A percentile compares a stretch with the other conserved stretches of the same genome.
These are phyloP conservation scores for Tieghemiomyces parasiticus DNA, from an alignment of 192 early-diverging fungal species.

Conservation along the genomic window DNA sequence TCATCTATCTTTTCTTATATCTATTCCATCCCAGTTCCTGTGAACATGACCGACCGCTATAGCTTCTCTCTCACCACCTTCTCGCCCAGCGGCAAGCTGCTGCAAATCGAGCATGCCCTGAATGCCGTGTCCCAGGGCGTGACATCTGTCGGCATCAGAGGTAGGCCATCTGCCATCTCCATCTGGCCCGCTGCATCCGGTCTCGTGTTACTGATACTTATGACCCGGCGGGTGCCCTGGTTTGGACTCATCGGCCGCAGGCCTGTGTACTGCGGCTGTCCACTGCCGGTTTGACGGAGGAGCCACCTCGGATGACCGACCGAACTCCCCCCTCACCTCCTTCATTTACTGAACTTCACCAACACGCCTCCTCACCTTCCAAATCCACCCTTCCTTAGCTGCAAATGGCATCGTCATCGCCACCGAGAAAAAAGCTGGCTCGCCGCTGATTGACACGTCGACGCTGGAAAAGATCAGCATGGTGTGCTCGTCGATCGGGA, in stretches of 20 bases:
- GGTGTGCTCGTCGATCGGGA: conserved; percentile 87
- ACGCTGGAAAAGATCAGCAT: conserved; percentile 82
- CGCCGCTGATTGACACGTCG: conserved; percentile 83
- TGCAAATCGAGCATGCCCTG: conserved; percentile 97
- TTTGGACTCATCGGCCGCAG: too few species aligned
- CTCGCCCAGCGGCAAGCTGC: conserved; percentile 96
- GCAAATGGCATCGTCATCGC: conserved; percentile 96
- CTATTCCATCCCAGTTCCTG: neutral
- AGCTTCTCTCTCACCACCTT: conserved; percentile 99
- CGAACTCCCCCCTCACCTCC: too few species aligned
- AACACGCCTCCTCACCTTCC: conserved; percentile 10
- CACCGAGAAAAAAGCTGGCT: conserved; percentile 90
- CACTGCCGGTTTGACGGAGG: too few species aligned
- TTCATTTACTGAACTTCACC: too few species aligned
- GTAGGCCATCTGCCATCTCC: conserved; percentile 24
- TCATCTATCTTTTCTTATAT: neutral
- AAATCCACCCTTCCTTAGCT: conserved; percentile 31
- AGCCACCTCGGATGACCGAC: too few species aligned
- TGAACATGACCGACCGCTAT: conserved; percentile 49
- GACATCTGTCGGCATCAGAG: conserved; percentile 90
- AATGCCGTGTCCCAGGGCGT: conserved; percentile 80
- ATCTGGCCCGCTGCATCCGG: too few species aligned
- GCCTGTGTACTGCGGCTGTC: too few species aligned
- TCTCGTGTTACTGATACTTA: too few species aligned
- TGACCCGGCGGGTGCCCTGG: too few species aligned